Evolutionary conservation across 441 rosid species (phyloP), one percentile per base, ranked within the genome.

Genomic region (Adansonia madagascariensis): DNA sequence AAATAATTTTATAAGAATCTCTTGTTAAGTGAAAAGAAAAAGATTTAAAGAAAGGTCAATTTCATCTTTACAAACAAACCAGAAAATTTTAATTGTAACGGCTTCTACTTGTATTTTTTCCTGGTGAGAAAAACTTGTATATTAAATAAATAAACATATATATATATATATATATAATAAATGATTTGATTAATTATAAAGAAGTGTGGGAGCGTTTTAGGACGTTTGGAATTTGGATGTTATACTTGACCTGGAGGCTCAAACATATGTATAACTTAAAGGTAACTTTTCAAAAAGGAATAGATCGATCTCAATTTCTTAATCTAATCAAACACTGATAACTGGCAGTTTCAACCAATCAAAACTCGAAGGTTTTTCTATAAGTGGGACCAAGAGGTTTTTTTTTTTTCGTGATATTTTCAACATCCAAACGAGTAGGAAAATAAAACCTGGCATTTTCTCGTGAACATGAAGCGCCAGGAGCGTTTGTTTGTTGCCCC

Each of bases 391-490:
- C 64, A 6, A 35, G 35, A 47, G 63, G 63, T 27, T 27, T 27
- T 27, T 27, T 6, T 41, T 6, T 41, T 56, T 56, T 18, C 35
- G 66, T 41, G 17, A 56, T 70, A 41, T 60, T 46, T 60, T 47
- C 55, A 44, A 6, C 68, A 22, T 47, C 63, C 53, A 10, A 55
- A 50, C 52, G 18, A 17, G 43, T 64, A 39, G 57, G 75, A 52
- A 52, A 53, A 39, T 7, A 49, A 2, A 61, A 8, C n/a, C 22
- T 18, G 14, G 15, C 64, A 12, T 55, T 75, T n/a, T 20, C 79
- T 76, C 79, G 73, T 66, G 79, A 66, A 66, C 12, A 67, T 44
- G 79, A 53, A 67, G 79, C 79, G 79, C 65, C 65, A 53, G 64
- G 73, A 66, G 73, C 65, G 73, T 41, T 52, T 47, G 59, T 18